phyloP scores from a whole-genome alignment of 306 rosid genomes.

The Casuarina equisetifolia region DNA sequence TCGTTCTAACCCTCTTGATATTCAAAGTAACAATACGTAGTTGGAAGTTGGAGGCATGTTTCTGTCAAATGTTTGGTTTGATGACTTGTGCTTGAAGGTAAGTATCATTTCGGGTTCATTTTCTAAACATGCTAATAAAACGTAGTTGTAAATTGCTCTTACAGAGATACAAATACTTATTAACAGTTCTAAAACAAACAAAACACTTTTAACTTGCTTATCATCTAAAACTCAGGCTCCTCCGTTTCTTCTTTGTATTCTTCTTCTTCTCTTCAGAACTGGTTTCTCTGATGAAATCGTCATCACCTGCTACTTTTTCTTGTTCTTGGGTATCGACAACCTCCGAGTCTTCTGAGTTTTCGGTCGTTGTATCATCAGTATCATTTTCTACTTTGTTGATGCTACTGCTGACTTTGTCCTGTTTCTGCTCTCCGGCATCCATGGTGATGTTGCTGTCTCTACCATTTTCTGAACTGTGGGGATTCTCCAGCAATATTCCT shows the following conservation, averaged over 20 bases:
- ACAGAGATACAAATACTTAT: background rate
- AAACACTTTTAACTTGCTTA: background rate
- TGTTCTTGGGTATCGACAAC: conserved; percentile 29
- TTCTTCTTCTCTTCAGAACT: conserved; percentile 35
- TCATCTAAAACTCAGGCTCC: conserved; percentile 43
- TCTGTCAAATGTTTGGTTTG: background rate
- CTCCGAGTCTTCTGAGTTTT: conserved; percentile 23
- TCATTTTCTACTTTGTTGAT: conserved; percentile 20
- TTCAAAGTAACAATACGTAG: no score
- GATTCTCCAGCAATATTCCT: background rate
- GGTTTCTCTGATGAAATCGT: conserved; percentile 26
- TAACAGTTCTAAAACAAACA: background rate
- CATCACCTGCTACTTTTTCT: conserved; percentile 17
- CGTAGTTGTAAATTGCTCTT: background rate
- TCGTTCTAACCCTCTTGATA: background rate
- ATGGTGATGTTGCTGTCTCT: conserved; percentile 3
- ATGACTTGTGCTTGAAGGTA: background rate
- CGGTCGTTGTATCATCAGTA: conserved; percentile 11
- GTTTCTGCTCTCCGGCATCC: conserved; percentile 12
- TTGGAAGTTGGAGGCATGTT: background rate
- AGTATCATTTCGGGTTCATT: background rate
- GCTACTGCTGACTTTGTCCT: conserved; percentile 26
- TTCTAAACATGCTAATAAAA: conserved; percentile 7
- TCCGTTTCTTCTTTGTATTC: conserved; percentile 54
- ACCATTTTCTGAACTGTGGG: background rate